Evolutionary conservation across 352 stramenopile species (phyloP).

Genomic region (Saprolegnia diclina): DNA sequence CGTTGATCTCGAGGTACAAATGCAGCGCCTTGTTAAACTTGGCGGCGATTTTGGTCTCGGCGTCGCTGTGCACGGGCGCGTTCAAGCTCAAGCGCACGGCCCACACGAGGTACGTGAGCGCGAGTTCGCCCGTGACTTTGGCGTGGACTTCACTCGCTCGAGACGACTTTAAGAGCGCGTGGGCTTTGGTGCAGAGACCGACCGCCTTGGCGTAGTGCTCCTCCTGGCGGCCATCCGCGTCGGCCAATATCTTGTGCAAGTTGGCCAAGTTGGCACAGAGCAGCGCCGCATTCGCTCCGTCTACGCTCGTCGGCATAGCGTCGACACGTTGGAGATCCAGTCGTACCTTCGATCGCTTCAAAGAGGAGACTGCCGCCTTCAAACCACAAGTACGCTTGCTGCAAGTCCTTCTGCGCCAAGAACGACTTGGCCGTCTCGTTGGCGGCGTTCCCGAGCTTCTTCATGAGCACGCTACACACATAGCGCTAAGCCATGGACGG

Average conservation of each 20-base stretch:
- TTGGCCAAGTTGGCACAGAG: slow-evolving; percentile 75
- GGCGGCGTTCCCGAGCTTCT: slow-evolving; percentile 80
- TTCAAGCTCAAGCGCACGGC: slow-evolving; percentile 52
- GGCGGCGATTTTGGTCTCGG: slow-evolving; percentile 7
- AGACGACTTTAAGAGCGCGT: slow-evolving; percentile 67
- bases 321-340: background rate
- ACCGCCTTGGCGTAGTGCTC: slow-evolving; percentile 57
- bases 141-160: slow-evolving; percentile 47
- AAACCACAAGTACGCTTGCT: slow-evolving; percentile 69
- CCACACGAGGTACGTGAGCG: slow-evolving; percentile 77
- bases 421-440: slow-evolving; percentile 80
- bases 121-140: slow-evolving; percentile 77
- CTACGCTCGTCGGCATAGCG: slow-evolving; percentile 28
- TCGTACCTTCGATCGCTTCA: slow-evolving; percentile 67
- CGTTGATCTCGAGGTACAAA: slow-evolving; percentile 63
- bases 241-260: slow-evolving; percentile 79
- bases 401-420: slow-evolving; percentile 40
- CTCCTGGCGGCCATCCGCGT: slow-evolving; percentile 33
- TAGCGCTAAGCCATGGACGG: background rate
- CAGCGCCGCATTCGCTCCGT: slow-evolving; percentile 73
- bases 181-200: slow-evolving; percentile 54
- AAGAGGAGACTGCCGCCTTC: slow-evolving; percentile 74
- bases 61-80: background rate
- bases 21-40: slow-evolving; percentile 68
- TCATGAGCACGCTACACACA: slow-evolving; percentile 65